phyloP scores from a whole-genome alignment of 495 filamentous ascomycete genomes.

The Lophium mytilinum region DNA sequence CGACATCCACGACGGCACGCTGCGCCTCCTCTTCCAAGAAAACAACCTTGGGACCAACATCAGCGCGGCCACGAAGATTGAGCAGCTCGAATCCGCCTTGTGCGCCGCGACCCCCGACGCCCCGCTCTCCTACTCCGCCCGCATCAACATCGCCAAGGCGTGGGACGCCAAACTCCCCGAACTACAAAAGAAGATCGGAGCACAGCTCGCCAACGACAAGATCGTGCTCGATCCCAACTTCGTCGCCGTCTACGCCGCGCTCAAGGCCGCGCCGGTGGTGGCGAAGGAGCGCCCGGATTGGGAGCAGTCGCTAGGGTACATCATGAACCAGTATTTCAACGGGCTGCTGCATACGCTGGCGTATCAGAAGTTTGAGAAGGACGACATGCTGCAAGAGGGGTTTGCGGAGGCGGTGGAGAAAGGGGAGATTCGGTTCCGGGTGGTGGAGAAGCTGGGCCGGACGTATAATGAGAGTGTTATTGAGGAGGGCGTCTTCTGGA shows the following conservation, averaged over 20 bases:
- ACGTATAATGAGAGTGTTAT: conserved; percentile 17
- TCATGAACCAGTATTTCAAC: conserved; percentile 8
- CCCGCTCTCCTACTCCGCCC: conserved; percentile 39
- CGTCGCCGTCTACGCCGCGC: conserved; percentile 3
- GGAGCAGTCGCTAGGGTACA: conserved; percentile 9
- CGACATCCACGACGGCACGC: conserved; percentile 39
- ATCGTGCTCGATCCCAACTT: conserved; percentile 12
- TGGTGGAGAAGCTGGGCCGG: conserved; percentile 17
- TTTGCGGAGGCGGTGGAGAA: conserved; percentile 20
- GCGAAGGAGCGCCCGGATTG: conserved; percentile 1
- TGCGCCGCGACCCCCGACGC: conserved; percentile 31
- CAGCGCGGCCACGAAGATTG: conserved; percentile 25
- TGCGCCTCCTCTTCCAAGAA: conserved; percentile 41
- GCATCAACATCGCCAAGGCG: conserved; percentile 37
- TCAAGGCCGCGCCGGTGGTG: conserved; percentile 1
- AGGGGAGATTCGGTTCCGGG: conserved; percentile 16
- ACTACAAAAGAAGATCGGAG: conserved; percentile 32
- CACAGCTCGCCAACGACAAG: conserved; percentile 30
- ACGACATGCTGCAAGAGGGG: conserved; percentile 27
- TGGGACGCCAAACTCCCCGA: conserved; percentile 37
- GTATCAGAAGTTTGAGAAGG: conserved; percentile 16
- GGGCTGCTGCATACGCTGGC: conserved; percentile 8
- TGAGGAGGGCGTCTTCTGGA: conserved; percentile 22
- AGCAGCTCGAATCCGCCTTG: conserved; percentile 36
- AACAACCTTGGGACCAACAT: conserved; percentile 40